A percentile compares a stretch with the other conserved stretches of the same genome.
Evolutionary conservation across 768 basidiomycete species (phyloP).

Genomic region (Agrocybe pediades): DNA sequence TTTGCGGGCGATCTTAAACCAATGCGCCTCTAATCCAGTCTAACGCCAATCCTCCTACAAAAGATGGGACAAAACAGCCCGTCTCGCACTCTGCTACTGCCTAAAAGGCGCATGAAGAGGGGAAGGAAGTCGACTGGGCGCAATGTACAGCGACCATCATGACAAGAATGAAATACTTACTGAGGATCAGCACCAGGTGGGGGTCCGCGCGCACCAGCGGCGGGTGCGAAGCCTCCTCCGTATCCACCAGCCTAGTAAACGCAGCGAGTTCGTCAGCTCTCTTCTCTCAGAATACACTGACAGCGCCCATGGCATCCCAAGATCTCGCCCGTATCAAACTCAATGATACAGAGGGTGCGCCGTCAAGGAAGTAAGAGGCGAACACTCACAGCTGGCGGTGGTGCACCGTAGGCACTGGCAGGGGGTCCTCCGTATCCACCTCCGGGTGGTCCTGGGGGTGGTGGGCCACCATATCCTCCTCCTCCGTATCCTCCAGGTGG

Average conservation of each 20-base stretch:
- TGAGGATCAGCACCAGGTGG: constrained; percentile 76
- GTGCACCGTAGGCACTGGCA: constrained; percentile 24
- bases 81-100: too few species aligned
- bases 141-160: too few species aligned
- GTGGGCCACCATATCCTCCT: constrained; percentile 31
- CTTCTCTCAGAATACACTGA: not conserved
- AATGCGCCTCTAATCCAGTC: too few species aligned
- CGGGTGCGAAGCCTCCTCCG: constrained; percentile 39
- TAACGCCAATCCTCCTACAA: not conserved
- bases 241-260: constrained; percentile 28
- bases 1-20: too few species aligned
- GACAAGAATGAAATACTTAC: constrained; percentile 43
- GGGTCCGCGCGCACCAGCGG: constrained; percentile 38
- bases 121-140: too few species aligned
- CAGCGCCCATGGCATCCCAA: too few species aligned
- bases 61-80: too few species aligned
- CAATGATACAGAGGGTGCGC: too few species aligned
- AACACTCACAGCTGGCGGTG: constrained; percentile 9
- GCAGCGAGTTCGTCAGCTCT: not conserved
- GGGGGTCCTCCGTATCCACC: constrained; percentile 27
- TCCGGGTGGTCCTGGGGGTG: constrained; percentile 10
- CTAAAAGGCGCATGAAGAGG: too few species aligned
- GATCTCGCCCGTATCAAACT: too few species aligned
- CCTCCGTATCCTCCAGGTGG: constrained; percentile 29
- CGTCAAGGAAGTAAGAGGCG: not conserved